Evolutionary conservation across 805 yeast genomes (phyloP).

Genomic region (Candida xyloterini): DNA sequence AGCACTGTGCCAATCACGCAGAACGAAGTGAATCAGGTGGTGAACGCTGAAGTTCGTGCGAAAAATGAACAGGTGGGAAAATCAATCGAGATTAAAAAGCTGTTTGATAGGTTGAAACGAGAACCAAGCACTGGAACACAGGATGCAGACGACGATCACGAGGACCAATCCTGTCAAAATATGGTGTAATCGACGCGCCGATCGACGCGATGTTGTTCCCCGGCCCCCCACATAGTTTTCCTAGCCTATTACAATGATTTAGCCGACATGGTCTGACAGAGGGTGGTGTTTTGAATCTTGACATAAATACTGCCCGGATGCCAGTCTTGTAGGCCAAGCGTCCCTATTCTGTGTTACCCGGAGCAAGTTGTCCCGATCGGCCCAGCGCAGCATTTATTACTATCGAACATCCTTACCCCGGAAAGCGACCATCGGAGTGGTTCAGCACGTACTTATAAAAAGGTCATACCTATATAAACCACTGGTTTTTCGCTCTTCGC

Average conservation of each 20-base stretch:
- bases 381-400: slow-evolving; percentile 4
- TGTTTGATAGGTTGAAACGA: slow-evolving; percentile 29
- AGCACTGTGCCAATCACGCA: slow-evolving; percentile 22
- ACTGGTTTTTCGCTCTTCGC: neutral
- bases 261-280: slow-evolving; percentile 1
- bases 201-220: neutral
- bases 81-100: slow-evolving; percentile 39
- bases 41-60: slow-evolving; percentile 44
- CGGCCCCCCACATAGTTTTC: neutral
- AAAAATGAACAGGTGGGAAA: slow-evolving; percentile 42
- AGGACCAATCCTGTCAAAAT: slow-evolving; percentile 13
- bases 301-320: slow-evolving; percentile 1
- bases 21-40: slow-evolving; percentile 28
- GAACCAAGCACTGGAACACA: slow-evolving; percentile 10
- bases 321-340: neutral
- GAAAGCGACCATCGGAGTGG: slow-evolving; percentile 9
- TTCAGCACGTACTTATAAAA: slow-evolving; percentile 7
- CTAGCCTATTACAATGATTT: slow-evolving; percentile 3
- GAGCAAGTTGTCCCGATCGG: slow-evolving; percentile 10
- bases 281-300: neutral
- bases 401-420: slow-evolving; percentile 9
- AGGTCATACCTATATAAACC: slow-evolving; percentile 4
- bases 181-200: slow-evolving; percentile 3
- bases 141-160: slow-evolving; percentile 26
- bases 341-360: slow-evolving; percentile 1